These are phyloP conservation scores for Marvania coccoides DNA, from an alignment of 139 green algal species.

Conservation along the genomic window DNA sequence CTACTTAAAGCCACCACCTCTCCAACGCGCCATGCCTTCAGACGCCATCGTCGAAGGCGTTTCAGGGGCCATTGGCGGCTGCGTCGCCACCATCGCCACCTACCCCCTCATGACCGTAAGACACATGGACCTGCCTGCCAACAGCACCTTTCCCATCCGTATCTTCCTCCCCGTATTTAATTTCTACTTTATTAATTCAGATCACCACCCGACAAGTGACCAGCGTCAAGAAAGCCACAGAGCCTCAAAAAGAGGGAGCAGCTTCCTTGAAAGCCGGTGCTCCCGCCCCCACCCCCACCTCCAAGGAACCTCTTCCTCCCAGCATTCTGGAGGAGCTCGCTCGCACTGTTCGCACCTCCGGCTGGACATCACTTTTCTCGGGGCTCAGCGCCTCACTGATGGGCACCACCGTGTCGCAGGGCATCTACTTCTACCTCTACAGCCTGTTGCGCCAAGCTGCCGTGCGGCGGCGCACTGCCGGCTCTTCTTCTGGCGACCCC, in stretches of 20 bases:
- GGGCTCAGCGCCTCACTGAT: constrained; percentile 60
- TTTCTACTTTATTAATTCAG: constrained; percentile 5
- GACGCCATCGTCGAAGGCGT: constrained; percentile 41
- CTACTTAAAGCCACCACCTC: too few species aligned
- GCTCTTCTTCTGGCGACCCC: background rate
- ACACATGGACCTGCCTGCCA: background rate
- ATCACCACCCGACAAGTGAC: constrained; percentile 27
- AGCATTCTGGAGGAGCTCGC: constrained; percentile 22
- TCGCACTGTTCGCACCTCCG: constrained; percentile 6
- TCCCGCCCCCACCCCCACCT: background rate
- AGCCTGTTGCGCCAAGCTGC: constrained; percentile 22
- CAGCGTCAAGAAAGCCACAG: constrained; percentile 2
- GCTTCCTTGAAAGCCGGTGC: background rate
- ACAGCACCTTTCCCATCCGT: too few species aligned
- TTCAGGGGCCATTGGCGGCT: constrained; percentile 40
- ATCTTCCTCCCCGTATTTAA: too few species aligned
- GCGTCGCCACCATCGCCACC: constrained; percentile 44
- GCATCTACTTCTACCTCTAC: constrained; percentile 80
- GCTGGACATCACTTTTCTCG: constrained; percentile 48
- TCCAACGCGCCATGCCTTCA: constrained; percentile 8
- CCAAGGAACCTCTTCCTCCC: background rate
- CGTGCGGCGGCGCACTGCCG: constrained; percentile 7
- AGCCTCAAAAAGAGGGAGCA: constrained; percentile 6
- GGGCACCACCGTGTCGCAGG: constrained; percentile 69
- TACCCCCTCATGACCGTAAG: constrained; percentile 72